These are phyloP conservation scores for Saccharum spontaneum DNA, from an alignment of 176 grass and related monocot species.

Conservation along the genomic window DNA sequence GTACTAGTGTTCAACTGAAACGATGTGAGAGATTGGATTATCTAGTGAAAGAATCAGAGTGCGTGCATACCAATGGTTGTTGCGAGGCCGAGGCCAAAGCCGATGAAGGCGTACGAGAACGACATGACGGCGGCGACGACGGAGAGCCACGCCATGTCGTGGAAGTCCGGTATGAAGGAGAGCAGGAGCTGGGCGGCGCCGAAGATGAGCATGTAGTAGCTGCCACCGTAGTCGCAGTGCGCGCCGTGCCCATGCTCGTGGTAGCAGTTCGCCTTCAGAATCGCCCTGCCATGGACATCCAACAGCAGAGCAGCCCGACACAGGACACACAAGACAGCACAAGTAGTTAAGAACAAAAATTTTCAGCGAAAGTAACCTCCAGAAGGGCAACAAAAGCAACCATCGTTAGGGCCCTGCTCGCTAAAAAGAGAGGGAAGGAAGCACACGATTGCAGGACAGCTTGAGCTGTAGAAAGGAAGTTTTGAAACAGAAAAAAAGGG, in stretches of 20 bases:
- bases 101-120: conserved; percentile 75
- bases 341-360: background rate
- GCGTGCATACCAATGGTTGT: conserved; percentile 52
- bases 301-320: background rate
- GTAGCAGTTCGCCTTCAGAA: conserved; percentile 66
- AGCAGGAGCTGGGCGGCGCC: conserved; percentile 60
- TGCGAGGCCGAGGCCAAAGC: conserved; percentile 53
- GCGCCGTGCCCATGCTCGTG: conserved; percentile 60
- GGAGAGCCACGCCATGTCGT: conserved; percentile 87
- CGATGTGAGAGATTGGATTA: background rate
- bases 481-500: background rate
- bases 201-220: conserved; percentile 67
- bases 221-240: conserved; percentile 51
- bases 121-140: conserved; percentile 70
- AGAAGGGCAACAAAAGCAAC: background rate
- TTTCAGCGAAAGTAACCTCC: background rate
- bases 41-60: background rate
- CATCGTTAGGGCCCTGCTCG: background rate
- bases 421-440: background rate
- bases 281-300: conserved; percentile 46
- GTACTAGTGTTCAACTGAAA: background rate
- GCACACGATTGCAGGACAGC: background rate
- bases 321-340: background rate
- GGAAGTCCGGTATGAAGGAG: conserved; percentile 73
- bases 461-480: background rate